Evolutionary conservation across 257 asterid species (phyloP), one percentile per base, ranked within the genome.

Genomic region (Scutellaria barbata): DNA sequence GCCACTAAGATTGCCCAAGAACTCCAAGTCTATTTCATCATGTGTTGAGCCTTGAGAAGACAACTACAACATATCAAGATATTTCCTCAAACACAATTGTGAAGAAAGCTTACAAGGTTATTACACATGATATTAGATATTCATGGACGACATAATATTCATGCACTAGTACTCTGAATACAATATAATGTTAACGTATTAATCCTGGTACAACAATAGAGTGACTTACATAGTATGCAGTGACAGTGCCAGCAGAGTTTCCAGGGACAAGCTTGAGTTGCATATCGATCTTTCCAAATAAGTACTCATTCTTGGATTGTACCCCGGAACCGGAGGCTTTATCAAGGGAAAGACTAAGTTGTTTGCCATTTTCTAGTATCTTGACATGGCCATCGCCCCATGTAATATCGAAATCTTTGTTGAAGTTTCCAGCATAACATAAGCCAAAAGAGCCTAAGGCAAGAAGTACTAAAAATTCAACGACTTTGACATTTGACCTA

Each of bases 1-100:
- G 30, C 78, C 81, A 2, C 63, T 54, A 1, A 58, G 30, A 33
- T 77, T 77, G 1, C 90, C 87, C 76, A 85, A 42, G 56, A 85
- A 85, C 68, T 82, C 90, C 51, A 85, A 80, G 40, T 85, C 86
- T 16, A 85, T 85, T 63, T 84, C 87, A 65, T 83, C 83, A 37
- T 78, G 85, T 13, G 22, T 65, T 42, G 80, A 4, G 2, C 85
- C 87, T 65, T 77, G 80, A 25, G 87, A 83, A 7, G 87, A 80
- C 18, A 83, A 50, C 87, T 83, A 72, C 79, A 56, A 22, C 59
- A 53, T 12, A 11, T 10, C 9, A 25, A 25, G 30, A 25, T 1
- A 3, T 25, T 25, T 25, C 30, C 30, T 25, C 30, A 25, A 25
- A 25, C 30, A 25, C 30, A 3, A n/a, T n/a, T n/a, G n/a, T n/a